A percentile compares a stretch with the other conserved stretches of the same genome.
Evolutionary conservation across 2,329 filamentous ascomycete genomes (phyloP).

Genomic region (Sporothrix curviconia): DNA sequence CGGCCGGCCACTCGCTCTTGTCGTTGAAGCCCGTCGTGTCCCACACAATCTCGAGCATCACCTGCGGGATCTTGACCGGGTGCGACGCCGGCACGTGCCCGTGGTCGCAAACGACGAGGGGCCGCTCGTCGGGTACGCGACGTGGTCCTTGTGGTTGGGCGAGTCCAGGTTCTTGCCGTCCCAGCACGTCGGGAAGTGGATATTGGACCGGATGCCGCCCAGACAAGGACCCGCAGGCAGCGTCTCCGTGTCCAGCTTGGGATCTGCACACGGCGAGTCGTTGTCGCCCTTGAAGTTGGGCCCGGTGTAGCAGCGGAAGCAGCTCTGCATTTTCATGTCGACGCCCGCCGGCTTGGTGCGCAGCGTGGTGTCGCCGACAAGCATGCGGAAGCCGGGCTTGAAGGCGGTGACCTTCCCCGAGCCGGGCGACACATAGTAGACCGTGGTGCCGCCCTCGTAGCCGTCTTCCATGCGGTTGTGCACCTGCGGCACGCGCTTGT

Average conservation of each 20-base stretch:
- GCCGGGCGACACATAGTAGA: conserved; percentile 36
- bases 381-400: conserved; percentile 41
- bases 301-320: conserved; percentile 35
- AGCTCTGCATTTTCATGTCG: conserved; percentile 29
- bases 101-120: conserved; percentile 38
- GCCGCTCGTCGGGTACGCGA: conserved; percentile 30
- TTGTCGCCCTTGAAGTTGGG: conserved; percentile 34
- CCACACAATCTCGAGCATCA: conserved; percentile 41
- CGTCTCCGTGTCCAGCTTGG: conserved; percentile 33
- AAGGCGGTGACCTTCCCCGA: conserved; percentile 33
- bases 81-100: conserved; percentile 39
- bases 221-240: conserved; percentile 34
- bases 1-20: conserved; percentile 28
- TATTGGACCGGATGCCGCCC: conserved; percentile 37
- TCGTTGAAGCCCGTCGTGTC: conserved; percentile 34
- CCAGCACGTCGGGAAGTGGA: conserved; percentile 43
- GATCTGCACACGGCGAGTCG: conserved; percentile 29
- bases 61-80: conserved; percentile 28
- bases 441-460: conserved; percentile 38
- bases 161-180: conserved; percentile 41
- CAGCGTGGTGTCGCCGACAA: conserved; percentile 34
- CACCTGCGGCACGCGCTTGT: too few relatives aligned
- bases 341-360: conserved; percentile 23
- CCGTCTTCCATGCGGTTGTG: conserved; percentile 40
- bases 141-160: conserved; percentile 31